These are phyloP conservation scores for Orbilia brochopaga DNA, from an alignment of 2,329 filamentous ascomycete genomes.

Conservation along the genomic window DNA sequence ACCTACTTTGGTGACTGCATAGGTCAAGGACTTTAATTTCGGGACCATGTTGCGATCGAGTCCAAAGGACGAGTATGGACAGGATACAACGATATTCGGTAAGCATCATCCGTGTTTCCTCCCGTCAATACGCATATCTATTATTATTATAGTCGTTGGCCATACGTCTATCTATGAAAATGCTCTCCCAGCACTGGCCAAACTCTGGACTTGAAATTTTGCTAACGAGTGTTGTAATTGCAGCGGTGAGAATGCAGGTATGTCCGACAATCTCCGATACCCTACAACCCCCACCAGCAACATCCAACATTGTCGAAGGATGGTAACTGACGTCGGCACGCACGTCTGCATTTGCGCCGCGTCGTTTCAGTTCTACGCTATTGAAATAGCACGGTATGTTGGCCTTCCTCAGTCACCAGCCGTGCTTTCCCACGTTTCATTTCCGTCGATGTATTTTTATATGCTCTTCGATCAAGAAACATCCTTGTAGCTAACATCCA, in stretches of 20 bases:
- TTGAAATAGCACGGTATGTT: constrained; percentile 72
- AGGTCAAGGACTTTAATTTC: constrained; percentile 95
- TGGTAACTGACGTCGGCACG: constrained; percentile 16
- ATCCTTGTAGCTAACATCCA: constrained; percentile 24
- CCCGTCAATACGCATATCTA: neutral
- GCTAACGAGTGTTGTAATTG: constrained; percentile 11
- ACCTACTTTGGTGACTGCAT: neutral
- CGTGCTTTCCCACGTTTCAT: neutral
- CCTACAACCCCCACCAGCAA: neutral
- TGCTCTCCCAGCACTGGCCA: too few species aligned
- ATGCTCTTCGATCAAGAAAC: neutral
- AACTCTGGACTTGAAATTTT: too few species aligned
- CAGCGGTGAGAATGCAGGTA: constrained; percentile 65
- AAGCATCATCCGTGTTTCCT: constrained; percentile 54
- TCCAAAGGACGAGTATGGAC: constrained; percentile 80
- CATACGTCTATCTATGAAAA: too few species aligned
- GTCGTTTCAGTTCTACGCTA: constrained; percentile 73
- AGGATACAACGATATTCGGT: constrained; percentile 93
- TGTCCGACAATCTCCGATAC: constrained; percentile 3
- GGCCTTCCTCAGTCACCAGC: neutral
- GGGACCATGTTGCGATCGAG: constrained; percentile 86
- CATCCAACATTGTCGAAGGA: neutral
- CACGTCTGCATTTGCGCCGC: constrained; percentile 11
- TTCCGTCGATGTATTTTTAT: neutral
- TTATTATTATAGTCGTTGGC: neutral